Evolutionary conservation across 352 stramenopile genomes (phyloP), one percentile per base, ranked within the genome.

Genomic region (Pythium oligandrum): DNA sequence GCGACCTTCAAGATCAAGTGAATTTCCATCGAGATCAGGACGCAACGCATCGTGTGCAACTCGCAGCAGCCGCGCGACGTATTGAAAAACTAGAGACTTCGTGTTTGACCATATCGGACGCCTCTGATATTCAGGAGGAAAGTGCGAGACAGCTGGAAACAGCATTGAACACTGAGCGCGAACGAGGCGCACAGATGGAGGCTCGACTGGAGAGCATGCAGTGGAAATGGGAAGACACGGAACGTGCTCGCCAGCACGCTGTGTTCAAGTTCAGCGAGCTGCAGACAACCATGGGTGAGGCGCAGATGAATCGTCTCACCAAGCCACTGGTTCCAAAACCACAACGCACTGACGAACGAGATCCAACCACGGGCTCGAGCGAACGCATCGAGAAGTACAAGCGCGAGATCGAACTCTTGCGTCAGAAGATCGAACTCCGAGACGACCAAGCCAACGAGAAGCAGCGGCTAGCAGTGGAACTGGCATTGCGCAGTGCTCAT

Each of bases 251-350:
- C 9, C 75, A 86, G 54, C 73, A 68, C 46, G 75, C 73, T 0
- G 66, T 86, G 11, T 86, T 86, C 58, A 78, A 83, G 57, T 67
- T 89, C 53, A 87, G 75, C 33, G 74, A 79, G 40, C 51, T 86
- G 31, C 72, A 86, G 55, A 64, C 68, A 10, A 58, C 65, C 8
- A 63, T 70, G 38, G 64, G 60, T 4, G 59, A 74, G 8, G 55
- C 55, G 32, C 33, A 50, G n/a, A 63, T 47, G 7, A 58, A 63
- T 32, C 48, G 49, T 3, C 54, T 67, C 6, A 12, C 57, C 7
- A 50, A 44, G 38, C 48, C 59, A 26, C 0, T 26, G 17, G 17
- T 26, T 26, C 17, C 17, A 26, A 26, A 26, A 26, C 17, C 17
- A 26, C 17, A 26, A 26, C 17, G 17, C 17, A 26, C 17, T 26